Conservation (phyloP, 768 basidiomycete species). For the Leccinum disarticulatum region DNA sequence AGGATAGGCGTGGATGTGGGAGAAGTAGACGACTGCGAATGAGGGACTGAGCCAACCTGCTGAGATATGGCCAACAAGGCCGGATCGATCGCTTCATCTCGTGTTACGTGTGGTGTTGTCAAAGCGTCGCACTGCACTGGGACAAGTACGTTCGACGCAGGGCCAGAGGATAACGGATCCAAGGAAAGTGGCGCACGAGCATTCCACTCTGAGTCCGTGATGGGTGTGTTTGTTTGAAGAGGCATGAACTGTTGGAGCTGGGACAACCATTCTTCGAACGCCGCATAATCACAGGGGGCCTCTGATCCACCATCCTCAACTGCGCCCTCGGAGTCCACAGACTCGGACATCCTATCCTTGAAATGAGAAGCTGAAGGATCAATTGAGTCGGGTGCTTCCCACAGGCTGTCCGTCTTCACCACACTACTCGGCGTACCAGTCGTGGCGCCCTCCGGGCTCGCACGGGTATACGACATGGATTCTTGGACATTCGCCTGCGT, state of each 20-base stretch:
- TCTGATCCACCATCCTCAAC: slow-evolving; percentile 9
- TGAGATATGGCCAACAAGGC: slow-evolving; percentile 31
- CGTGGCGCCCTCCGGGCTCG: neutral
- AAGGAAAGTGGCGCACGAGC: neutral
- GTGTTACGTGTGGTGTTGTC: neutral
- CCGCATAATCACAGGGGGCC: slow-evolving; percentile 35
- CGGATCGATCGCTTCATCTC: slow-evolving; percentile 34
- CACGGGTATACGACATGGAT: neutral
- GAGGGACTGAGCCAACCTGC: slow-evolving; percentile 1
- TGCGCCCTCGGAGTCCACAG: slow-evolving; percentile 9
- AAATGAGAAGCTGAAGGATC: neutral
- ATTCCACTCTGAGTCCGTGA: slow-evolving; percentile 13
- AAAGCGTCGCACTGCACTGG: neutral
- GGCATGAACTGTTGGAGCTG: slow-evolving; percentile 48
- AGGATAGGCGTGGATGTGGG: neutral
- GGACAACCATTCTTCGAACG: slow-evolving; percentile 52
- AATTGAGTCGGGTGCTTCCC: slow-evolving; percentile 29
- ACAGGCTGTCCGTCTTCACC: slow-evolving; percentile 21
- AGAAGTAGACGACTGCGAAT: slow-evolving; percentile 1
- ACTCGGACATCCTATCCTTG: slow-evolving; percentile 6
- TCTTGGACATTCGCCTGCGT: neutral
- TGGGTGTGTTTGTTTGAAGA: slow-evolving; percentile 6
- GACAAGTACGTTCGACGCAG: neutral
- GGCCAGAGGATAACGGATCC: slow-evolving; percentile 1
- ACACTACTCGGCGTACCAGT: neutral